A percentile compares a stretch with the other conserved stretches of the same genome.
phyloP scores from a whole-genome alignment of 1,284 basidiomycete species.

The Somion occarium region DNA sequence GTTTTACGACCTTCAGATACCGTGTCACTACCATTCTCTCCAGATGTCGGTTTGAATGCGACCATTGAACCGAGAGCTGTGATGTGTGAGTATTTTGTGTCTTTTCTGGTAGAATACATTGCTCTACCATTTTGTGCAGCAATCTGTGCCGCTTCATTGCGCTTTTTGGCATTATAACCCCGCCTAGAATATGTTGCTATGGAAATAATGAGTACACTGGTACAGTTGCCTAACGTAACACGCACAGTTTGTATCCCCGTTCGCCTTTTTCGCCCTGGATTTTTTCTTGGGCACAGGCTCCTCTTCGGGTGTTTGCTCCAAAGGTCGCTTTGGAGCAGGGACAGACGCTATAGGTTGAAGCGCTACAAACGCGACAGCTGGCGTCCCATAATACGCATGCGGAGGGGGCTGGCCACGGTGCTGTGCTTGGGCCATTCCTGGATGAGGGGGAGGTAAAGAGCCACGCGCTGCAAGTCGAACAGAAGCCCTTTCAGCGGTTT shows the following conservation, averaged over 20 bases:
- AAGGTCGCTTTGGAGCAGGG: conserved; percentile 32
- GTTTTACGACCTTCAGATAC: conserved; percentile 21
- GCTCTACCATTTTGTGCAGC: conserved; percentile 18
- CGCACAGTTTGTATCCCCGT: conserved; percentile 29
- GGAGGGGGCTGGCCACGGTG: conserved; percentile 19
- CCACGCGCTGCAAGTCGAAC: conserved; percentile 52
- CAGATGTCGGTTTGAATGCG: conserved; percentile 34
- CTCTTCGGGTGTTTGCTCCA: conserved; percentile 31
- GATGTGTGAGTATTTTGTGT: conserved; percentile 8
- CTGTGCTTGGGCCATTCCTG: conserved; percentile 9
- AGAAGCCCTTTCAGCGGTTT: conserved; percentile 47
- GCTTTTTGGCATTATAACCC: conserved; percentile 63
- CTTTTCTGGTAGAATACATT: conserved; percentile 4
- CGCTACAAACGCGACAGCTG: conserved; percentile 15
- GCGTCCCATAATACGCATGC: conserved; percentile 17
- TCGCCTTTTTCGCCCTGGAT: conserved; percentile 33
- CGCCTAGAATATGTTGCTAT: conserved; percentile 47
- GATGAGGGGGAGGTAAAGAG: conserved; percentile 22
- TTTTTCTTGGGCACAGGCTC: conserved; percentile 33
- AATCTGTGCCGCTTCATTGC: conserved; percentile 47
- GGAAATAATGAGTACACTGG: conserved; percentile 6
- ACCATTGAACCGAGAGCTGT: conserved; percentile 44
- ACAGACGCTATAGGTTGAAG: conserved; percentile 20
- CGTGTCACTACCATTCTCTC: conserved; percentile 42
- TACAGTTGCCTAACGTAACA: too few relatives aligned